Evolutionary conservation across 257 asterid genomes (phyloP), one percentile per base, ranked within the genome.

Genomic region (Solanum neorickii): DNA sequence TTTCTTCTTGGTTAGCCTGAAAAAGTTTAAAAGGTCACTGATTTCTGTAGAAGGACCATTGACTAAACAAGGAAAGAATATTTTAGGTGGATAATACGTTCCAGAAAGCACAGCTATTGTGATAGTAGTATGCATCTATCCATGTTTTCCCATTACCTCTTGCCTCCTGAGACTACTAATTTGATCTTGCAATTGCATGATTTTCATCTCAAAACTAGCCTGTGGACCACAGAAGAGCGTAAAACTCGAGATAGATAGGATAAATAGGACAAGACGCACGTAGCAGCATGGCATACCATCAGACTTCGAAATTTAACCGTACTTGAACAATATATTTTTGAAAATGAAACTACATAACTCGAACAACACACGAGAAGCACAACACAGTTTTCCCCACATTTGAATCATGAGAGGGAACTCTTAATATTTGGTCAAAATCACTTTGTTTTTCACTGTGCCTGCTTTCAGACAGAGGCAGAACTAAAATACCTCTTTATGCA

Each of bases 1-100:
- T 92, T 88, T 89, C 94, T 87, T 88, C 92, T 47, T 90, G 88
- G 84, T 77, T 88, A 69, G 90, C 92, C 97, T 94, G 96, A 86
- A 90, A 75, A 90, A 89, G 89, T 65, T 66, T 85, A 66, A 86
- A 83, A n/a, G 76, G 88, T 91, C 86, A 93, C 72, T 70, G 41
- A 86, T 87, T 86, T 74, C 83, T 86, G 35, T 52, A 56, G 37
- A 87, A 73, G 77, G 49, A 78, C 75, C 37, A 87, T 7, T 82
- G 42, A 31, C 18, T 23, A 21, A 46, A 33, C 23, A 14, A 59
- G 49, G 84, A 60, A 14, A 13, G 39, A 75, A 25, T 73, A 10
- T 47, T 80, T 80, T 47, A 80, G 44, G 68, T 10, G 29, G 85
- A 47, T 18, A 18, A 80, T 47, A 47, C 7, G 5, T 47, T 80